phyloP scores from a whole-genome alignment of 2,329 filamentous ascomycete species.

The Fusarium gaditjirri region DNA sequence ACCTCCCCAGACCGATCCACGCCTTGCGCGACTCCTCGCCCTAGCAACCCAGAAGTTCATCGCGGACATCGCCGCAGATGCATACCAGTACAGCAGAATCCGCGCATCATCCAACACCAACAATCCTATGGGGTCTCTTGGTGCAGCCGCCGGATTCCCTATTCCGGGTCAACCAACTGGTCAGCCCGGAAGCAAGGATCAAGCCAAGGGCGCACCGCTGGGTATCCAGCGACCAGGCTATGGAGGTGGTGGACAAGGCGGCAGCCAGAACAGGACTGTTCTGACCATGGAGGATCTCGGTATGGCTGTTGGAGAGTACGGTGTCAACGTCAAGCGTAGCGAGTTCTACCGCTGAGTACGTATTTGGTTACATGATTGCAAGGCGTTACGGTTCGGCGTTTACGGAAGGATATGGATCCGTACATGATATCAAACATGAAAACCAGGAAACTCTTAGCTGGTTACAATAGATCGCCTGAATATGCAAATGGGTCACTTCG shows the following conservation, averaged over 20 bases:
- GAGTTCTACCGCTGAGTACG: slow-evolving; percentile 87
- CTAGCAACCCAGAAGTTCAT: slow-evolving; percentile 99
- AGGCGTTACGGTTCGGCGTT: slow-evolving; percentile 43
- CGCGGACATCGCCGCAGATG: slow-evolving; percentile 95
- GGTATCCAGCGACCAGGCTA: slow-evolving; percentile 83
- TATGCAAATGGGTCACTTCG: slow-evolving; percentile 13
- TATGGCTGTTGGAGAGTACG: slow-evolving; percentile 98
- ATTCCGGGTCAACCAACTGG: slow-evolving; percentile 71
- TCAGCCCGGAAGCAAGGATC: slow-evolving; percentile 66
- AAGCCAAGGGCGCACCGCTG: slow-evolving; percentile 68
- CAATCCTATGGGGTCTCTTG: slow-evolving; percentile 90
- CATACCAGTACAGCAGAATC: slow-evolving; percentile 97
- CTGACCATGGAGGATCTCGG: slow-evolving; percentile 98
- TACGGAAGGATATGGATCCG: slow-evolving; percentile 19
- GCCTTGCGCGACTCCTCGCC: slow-evolving; percentile 90
- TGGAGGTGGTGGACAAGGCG: slow-evolving; percentile 88
- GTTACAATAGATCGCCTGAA: slow-evolving; percentile 34
- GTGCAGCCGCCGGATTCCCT: slow-evolving; percentile 76
- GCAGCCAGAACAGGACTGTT: slow-evolving; percentile 90
- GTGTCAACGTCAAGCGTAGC: slow-evolving; percentile 95
- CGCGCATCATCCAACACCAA: slow-evolving; percentile 88
- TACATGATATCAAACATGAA: slow-evolving; percentile 31
- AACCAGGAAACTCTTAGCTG: slow-evolving; percentile 19
- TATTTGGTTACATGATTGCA: slow-evolving; percentile 23
- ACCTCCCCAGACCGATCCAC: slow-evolving; percentile 87